Conservation (phyloP, 768 basidiomycete genomes). For the Russula griseocarnosa region DNA sequence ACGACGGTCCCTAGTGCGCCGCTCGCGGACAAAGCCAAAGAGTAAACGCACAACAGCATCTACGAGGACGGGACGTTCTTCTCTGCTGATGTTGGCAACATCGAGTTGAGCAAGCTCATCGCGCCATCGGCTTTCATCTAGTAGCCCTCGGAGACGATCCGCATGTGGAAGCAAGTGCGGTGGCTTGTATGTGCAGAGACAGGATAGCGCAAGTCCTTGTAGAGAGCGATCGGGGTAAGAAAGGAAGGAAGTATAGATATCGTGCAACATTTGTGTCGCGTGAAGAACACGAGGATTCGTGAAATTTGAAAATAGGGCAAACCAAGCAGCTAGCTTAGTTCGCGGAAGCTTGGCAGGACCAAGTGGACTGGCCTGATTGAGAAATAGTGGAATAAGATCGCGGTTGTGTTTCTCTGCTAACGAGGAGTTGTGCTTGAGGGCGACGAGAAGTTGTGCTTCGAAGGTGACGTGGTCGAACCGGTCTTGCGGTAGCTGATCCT, state of each 20-base stretch:
- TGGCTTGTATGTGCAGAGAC: slow-evolving; percentile 78
- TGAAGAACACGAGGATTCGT: slow-evolving; percentile 87
- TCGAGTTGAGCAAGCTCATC: slow-evolving; percentile 77
- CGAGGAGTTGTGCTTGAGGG: slow-evolving; percentile 62
- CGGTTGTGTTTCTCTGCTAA: slow-evolving; percentile 86
- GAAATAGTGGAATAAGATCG: slow-evolving; percentile 81
- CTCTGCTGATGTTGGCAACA: slow-evolving; percentile 50
- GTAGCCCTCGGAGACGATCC: slow-evolving; percentile 60
- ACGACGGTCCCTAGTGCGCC: slow-evolving; percentile 61
- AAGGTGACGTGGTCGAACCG: slow-evolving; percentile 74
- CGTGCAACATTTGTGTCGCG: slow-evolving; percentile 57
- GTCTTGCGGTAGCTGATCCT: slow-evolving; percentile 44
- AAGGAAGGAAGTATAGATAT: slow-evolving; percentile 68
- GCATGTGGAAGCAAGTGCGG: slow-evolving; percentile 51
- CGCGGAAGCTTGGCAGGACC: slow-evolving; percentile 46
- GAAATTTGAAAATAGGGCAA: slow-evolving; percentile 85
- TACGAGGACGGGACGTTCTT: slow-evolving; percentile 62
- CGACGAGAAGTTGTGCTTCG: slow-evolving; percentile 71
- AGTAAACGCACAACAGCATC: slow-evolving; percentile 69
- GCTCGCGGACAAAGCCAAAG: slow-evolving; percentile 86
- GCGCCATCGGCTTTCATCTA: slow-evolving; percentile 87
- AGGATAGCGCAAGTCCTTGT: slow-evolving; percentile 71
- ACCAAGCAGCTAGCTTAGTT: slow-evolving; percentile 66
- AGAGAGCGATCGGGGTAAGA: slow-evolving; percentile 80
- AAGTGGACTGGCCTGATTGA: slow-evolving; percentile 45